A percentile compares a stretch with the other conserved stretches of the same genome.
These are phyloP conservation scores for Suillus decipiens DNA, from an alignment of 768 basidiomycete species.

Conservation along the genomic window DNA sequence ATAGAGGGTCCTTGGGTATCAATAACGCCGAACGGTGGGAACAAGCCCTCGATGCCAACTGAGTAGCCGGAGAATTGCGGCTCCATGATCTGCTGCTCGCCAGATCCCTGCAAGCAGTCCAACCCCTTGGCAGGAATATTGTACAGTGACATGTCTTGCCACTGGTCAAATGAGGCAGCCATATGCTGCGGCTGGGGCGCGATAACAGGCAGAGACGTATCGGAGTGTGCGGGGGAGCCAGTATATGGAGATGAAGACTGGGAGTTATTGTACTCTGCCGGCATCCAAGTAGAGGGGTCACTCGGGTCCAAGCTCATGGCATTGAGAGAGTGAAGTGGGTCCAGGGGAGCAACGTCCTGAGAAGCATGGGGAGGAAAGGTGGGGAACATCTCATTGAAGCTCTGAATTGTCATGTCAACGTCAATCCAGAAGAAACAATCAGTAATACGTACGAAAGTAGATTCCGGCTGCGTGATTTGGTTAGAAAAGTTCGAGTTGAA, in stretches of 20 bases:
- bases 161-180: constrained; percentile 18
- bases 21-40: not conserved
- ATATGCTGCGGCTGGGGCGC: constrained; percentile 31
- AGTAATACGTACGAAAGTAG: constrained; percentile 20
- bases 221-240: constrained; percentile 40
- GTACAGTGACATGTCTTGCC: constrained; percentile 17
- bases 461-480: constrained; percentile 17
- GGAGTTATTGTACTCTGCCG: constrained; percentile 18
- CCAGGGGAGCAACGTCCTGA: constrained; percentile 27
- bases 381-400: constrained; percentile 26
- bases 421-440: not conserved
- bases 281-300: constrained; percentile 15
- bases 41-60: constrained; percentile 9
- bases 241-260: constrained; percentile 44
- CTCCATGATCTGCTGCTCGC: not conserved
- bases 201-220: constrained; percentile 27
- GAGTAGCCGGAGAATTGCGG: constrained; percentile 8
- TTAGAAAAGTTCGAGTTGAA: constrained; percentile 32
- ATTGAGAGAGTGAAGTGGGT: constrained; percentile 22
- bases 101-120: too few relatives aligned
- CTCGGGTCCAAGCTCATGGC: constrained; percentile 15
- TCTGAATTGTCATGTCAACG: constrained; percentile 15
- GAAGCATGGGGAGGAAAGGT: constrained; percentile 25
- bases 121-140: not conserved
- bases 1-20: constrained; percentile 1